These are phyloP conservation scores for Saccharomyces uvarum DNA, from an alignment of 1,139 yeast genomes.

Conservation along the genomic window DNA sequence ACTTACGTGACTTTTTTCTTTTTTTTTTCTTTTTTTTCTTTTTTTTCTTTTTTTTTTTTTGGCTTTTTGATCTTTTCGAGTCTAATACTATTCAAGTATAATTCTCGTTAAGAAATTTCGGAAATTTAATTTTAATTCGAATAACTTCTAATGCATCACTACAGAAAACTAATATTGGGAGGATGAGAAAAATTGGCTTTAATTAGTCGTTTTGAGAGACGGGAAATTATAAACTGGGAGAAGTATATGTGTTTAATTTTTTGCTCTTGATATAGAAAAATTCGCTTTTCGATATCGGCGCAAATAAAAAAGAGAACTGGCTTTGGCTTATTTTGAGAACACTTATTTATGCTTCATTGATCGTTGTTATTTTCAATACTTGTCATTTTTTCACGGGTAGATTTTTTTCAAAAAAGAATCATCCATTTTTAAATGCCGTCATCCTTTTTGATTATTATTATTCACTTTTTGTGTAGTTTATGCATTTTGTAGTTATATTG, in stretches of 20 bases:
- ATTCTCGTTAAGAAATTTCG: not conserved
- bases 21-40: conserved; percentile 1
- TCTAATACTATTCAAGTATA: not conserved
- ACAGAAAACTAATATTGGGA: conserved; percentile 1
- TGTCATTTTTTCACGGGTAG: not conserved
- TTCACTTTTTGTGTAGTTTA: conserved; percentile 6
- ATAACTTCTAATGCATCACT: not conserved
- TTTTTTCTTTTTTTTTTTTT: not conserved
- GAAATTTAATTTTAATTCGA: not conserved
- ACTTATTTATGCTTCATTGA: not conserved
- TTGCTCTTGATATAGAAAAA: not conserved
- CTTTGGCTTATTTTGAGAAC: not conserved
- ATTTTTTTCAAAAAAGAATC: not conserved
- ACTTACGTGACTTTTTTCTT: not conserved
- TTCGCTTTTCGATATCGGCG: not conserved
- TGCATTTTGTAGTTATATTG: conserved; percentile 3
- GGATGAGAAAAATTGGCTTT: not conserved
- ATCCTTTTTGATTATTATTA: not conserved
- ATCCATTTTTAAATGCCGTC: not conserved
- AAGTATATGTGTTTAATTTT: not conserved
- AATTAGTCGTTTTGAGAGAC: not conserved
- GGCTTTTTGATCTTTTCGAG: not conserved
- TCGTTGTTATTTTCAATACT: not conserved
- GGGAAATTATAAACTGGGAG: conserved; percentile 1
- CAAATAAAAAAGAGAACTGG: not conserved